Evolutionary conservation across 2,329 filamentous ascomycete genomes (phyloP), one percentile per base, ranked within the genome.

Genomic region (Fusarium sp.): DNA sequence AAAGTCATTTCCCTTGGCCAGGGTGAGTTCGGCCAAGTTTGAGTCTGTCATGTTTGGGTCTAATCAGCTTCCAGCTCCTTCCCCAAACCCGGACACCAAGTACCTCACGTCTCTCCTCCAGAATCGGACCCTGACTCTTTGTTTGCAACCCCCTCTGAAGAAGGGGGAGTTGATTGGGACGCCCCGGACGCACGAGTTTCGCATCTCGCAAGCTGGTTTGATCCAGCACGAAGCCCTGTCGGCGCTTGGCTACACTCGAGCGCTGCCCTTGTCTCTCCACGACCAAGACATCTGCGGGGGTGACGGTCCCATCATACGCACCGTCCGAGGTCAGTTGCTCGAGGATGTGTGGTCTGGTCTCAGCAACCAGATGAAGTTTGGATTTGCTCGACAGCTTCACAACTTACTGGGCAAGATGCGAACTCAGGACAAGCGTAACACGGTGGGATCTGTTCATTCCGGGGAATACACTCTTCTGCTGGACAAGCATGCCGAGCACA

Each of bases 301-400:
- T 20, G 58, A 64, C 15, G 73, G 61, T 17, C 38, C 43, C 5
- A 69, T 77, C 25, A 50, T 35, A 6, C 71, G 59, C 12, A 64
- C 58, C 11, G 61, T 75, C 2, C 63, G 71, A 35, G 81, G 81
- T 10, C 68, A 76, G 47, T 58, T 81, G 12, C 69, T 82, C 12
- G 80, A 82, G 47, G 76, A 79, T 14, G 30, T 80, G 6, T 82
- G 81, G 81, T 58, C 65, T 7, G 65, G 22, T 2, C 64, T 82
- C 22, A 66, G 66, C 8, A 63, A 74, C 6, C 27, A 61, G 9
- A 43, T 70, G 35, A 82, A 82, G 66, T 74, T 66, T 30, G 20
- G 63, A n/a, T 76, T 76, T 32, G 73, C 72, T 14, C 73, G 69
- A 10, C 78, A 81, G 63, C 69, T 82, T 20, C 74, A 79, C n/a